Conservation (phyloP, 2,329 filamentous ascomycete genomes). For the Botrytis deweyae region DNA sequence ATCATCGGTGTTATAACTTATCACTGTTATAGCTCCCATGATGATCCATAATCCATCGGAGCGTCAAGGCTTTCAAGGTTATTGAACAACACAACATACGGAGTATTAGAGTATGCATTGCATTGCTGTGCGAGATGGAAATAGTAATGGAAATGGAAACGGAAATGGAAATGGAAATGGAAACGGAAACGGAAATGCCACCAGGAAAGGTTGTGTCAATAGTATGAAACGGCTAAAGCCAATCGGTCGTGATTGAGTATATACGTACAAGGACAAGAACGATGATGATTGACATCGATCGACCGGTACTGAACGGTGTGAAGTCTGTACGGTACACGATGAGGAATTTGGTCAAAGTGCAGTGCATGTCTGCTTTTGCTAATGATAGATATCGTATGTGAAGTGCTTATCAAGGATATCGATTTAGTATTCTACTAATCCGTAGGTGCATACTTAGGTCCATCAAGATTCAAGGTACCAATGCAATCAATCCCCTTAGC, state of each 20-base stretch:
- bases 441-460: neutral
- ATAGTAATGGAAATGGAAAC: neutral
- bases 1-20: neutral
- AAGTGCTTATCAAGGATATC: neutral
- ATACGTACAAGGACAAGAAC: neutral
- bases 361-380: too few relatives aligned
- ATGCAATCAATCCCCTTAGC: neutral
- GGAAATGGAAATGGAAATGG: neutral
- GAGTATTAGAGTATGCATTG: neutral
- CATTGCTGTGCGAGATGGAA: neutral
- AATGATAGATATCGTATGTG: neutral
- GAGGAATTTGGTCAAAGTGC: neutral
- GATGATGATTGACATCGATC: neutral
- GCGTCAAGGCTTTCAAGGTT: neutral
- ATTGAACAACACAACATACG: neutral
- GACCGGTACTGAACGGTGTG: neutral
- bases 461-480: neutral
- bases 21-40: neutral
- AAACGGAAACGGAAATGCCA: neutral
- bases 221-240: neutral
- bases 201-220: neutral
- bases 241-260: neutral
- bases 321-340: neutral
- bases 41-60: neutral
- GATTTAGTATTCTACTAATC: neutral